Conservation (phyloP, 2,329 filamentous ascomycete genomes). For the Curvularia verruculosa region DNA sequence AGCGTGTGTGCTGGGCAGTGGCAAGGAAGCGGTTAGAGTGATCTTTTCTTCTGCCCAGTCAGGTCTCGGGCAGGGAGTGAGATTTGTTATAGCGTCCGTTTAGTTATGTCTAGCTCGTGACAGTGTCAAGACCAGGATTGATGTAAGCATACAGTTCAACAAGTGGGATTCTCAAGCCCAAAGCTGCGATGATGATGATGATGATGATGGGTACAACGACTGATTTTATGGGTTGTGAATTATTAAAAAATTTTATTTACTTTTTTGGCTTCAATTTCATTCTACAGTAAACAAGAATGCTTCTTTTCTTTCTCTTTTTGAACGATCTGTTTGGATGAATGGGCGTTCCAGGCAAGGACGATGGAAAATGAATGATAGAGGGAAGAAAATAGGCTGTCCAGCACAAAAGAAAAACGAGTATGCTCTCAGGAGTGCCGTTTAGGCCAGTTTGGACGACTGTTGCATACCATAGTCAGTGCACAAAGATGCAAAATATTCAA, state of each 20-base stretch:
- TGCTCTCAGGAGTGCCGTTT: background rate
- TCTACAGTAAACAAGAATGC: background rate
- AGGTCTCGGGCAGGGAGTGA: too few species aligned
- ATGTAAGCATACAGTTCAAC: background rate
- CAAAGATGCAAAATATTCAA: background rate
- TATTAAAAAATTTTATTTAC: background rate
- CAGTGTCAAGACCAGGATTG: background rate
- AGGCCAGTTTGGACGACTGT: background rate
- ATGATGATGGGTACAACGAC: background rate
- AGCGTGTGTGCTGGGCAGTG: too few species aligned
- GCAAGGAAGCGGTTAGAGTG: background rate
- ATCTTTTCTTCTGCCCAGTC: too few species aligned
- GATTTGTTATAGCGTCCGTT: too few species aligned
- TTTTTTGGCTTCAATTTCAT: background rate
- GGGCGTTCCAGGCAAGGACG: background rate
- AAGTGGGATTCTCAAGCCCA: background rate
- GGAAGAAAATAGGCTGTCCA: background rate
- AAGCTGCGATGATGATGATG: background rate
- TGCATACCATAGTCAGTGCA: background rate
- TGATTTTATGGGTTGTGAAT: background rate
- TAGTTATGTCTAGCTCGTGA: background rate
- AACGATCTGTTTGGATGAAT: background rate
- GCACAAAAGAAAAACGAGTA: background rate
- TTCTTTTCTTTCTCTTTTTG: background rate
- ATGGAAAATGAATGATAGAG: background rate